Base-by-base conservation (phyloP, 2,329 filamentous ascomycete species). In the Ophiostoma sp. region DNA sequence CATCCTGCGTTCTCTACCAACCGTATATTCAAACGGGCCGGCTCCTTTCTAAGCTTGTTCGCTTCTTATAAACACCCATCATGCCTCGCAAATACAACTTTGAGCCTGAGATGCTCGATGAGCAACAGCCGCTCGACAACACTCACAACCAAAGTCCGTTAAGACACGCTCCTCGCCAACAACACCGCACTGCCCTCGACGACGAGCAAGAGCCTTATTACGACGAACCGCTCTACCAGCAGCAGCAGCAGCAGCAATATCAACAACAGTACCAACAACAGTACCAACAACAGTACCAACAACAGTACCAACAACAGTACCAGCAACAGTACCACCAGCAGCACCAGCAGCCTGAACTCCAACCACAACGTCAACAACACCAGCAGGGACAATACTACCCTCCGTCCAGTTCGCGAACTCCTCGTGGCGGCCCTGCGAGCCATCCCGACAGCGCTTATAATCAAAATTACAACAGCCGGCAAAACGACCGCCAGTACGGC, bases 361-460 rank as follows among this genome's bases (percentile, higher is more conserved):
- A 57, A 31, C 67, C 67, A n/a, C 69, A 54, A 35, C 67, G 23
- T 11, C 71, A 72, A 23, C 71, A 72, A 11, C 74, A 72, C 65
- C 68, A 75, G 44, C 68, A 75, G 41, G 72, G 71, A 41, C 73
- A 72, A 68, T 72, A 75, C 62, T 72, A 75, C 69, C 65, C 69
- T 39, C 67, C 62, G 41, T 72, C 75, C 15, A 70, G 75, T 10
- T 67, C 74, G 4, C 71, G 74, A 66, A 48, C 65, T 11, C 44
- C 66, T 5, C 64, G 69, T 10, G 33, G 27, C 17, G 69, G 71
- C 60, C 68, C 72, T 65, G n/a, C 72, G 73, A 70, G 74, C 75
- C 78, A 81, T 71, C 79, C 79, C 35, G 80, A 82, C 73, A 79
- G 80, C 4, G 73, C 77, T 44, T 80, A 79, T 68, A 57, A 27